Evolutionary conservation across 371 early-diverging fungal genomes (phyloP).

Genomic region (Mucor indicus): DNA sequence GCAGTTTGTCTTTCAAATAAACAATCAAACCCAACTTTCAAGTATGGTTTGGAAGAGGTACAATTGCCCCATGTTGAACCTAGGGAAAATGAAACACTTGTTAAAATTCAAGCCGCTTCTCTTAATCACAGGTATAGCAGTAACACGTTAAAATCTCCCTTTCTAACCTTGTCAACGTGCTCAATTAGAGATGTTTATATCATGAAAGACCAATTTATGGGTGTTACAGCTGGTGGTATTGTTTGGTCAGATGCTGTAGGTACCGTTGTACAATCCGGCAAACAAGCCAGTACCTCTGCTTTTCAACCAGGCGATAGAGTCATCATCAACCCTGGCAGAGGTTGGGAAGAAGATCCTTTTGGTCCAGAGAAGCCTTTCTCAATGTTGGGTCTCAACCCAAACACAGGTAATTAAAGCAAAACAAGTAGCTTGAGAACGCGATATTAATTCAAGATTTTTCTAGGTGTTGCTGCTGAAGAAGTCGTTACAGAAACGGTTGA

Average conservation of each 20-base stretch:
- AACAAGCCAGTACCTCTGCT: too few relatives aligned
- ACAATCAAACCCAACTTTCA: too few relatives aligned
- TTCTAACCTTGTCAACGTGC: background rate
- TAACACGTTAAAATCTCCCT: background rate
- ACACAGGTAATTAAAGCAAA: constrained; percentile 52
- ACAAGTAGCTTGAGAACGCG: too few relatives aligned
- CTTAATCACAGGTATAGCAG: constrained; percentile 57
- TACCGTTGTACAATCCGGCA: constrained; percentile 22
- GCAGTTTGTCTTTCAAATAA: too few relatives aligned
- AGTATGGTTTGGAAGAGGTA: too few relatives aligned
- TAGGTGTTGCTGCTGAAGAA: constrained; percentile 58
- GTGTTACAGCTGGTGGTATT: constrained; percentile 41
- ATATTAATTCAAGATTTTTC: too few relatives aligned
- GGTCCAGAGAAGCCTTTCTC: constrained; percentile 59
- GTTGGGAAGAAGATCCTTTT: constrained; percentile 48
- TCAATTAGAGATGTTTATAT: constrained; percentile 53
- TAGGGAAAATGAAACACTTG: constrained; percentile 33
- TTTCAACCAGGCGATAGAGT: constrained; percentile 33
- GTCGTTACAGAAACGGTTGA: constrained; percentile 17
- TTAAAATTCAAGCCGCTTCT: constrained; percentile 59
- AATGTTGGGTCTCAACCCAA: constrained; percentile 52
- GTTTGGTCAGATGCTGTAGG: constrained; percentile 64
- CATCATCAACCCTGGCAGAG: constrained; percentile 49
- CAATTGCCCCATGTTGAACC: too few relatives aligned
- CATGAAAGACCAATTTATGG: constrained; percentile 48